These are phyloP conservation scores for Alternaria longipes DNA, from an alignment of 2,329 filamentous ascomycete species.

Conservation along the genomic window DNA sequence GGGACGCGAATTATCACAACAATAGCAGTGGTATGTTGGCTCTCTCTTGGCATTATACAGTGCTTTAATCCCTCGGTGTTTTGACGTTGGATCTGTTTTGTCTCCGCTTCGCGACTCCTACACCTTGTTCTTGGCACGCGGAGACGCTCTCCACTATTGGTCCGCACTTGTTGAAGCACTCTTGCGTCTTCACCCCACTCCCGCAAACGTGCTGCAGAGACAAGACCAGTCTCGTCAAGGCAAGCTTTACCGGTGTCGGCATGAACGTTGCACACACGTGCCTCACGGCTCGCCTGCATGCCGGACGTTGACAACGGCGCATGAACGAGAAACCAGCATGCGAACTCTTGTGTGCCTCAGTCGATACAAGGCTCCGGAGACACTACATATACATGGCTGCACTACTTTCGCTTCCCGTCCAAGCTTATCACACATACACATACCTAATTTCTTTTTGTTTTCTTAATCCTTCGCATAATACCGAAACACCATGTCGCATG, in stretches of 20 bases:
- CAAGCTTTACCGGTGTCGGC: constrained; percentile 29
- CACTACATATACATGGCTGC: constrained; percentile 48
- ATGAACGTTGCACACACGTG: constrained; percentile 35
- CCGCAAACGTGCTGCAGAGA: constrained; percentile 40
- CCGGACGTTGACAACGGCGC: constrained; percentile 39
- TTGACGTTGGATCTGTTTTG: constrained; percentile 47
- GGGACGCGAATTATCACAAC: constrained; percentile 38
- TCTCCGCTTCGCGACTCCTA: constrained; percentile 39
- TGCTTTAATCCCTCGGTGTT: constrained; percentile 41
- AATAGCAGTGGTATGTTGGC: constrained; percentile 47
- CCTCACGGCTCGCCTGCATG: constrained; percentile 35
- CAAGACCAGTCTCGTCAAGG: constrained; percentile 43
- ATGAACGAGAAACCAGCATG: constrained; percentile 27
- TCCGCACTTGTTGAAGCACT: constrained; percentile 18
- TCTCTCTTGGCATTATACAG: constrained; percentile 27
- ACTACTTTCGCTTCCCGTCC: constrained; percentile 32
- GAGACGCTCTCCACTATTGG: constrained; percentile 31
- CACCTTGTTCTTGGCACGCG: constrained; percentile 32
- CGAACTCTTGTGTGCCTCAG: constrained; percentile 20
- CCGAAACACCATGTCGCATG: constrained; percentile 43
- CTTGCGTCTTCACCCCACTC: constrained; percentile 23
- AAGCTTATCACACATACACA: constrained; percentile 37
- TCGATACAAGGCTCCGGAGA: constrained; percentile 14
- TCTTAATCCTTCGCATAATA: constrained; percentile 18
- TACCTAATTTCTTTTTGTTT: constrained; percentile 42